Evolutionary conservation across 2,329 filamentous ascomycete genomes (phyloP).

Genomic region (Cladosporium cucumerinum): DNA sequence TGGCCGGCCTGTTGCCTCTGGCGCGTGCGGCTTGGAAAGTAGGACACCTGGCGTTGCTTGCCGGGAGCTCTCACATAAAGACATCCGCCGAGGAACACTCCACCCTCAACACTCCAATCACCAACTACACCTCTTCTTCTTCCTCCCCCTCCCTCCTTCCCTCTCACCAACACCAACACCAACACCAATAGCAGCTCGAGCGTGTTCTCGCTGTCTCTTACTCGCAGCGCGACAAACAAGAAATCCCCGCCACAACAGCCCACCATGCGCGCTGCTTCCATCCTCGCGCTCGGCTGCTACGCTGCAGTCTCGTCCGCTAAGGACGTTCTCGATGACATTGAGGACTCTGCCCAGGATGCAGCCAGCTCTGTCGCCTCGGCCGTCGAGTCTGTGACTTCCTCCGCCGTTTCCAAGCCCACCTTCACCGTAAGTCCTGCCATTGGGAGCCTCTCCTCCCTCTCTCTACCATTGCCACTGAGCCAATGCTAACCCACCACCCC

Average conservation of each 20-base stretch:
- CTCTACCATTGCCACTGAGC: background rate
- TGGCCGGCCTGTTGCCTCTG: background rate
- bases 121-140: background rate
- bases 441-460: background rate
- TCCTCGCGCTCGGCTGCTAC: conserved; percentile 66
- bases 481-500: conserved; percentile 16
- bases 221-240: background rate
- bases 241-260: background rate
- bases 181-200: conserved; percentile 6
- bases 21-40: background rate
- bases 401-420: conserved; percentile 66
- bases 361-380: conserved; percentile 43
- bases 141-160: background rate
- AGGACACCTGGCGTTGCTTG: background rate
- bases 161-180: background rate
- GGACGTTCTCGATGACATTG: conserved; percentile 65
- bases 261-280: conserved; percentile 77
- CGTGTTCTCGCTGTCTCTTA: conserved; percentile 7
- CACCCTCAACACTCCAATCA: background rate
- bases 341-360: conserved; percentile 47
- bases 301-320: conserved; percentile 70
- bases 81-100: background rate
- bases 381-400: conserved; percentile 54
- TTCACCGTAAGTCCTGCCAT: conserved; percentile 71
- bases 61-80: background rate